Conservation (phyloP, 169 alveolate species). For the Plasmodium relictum region DNA sequence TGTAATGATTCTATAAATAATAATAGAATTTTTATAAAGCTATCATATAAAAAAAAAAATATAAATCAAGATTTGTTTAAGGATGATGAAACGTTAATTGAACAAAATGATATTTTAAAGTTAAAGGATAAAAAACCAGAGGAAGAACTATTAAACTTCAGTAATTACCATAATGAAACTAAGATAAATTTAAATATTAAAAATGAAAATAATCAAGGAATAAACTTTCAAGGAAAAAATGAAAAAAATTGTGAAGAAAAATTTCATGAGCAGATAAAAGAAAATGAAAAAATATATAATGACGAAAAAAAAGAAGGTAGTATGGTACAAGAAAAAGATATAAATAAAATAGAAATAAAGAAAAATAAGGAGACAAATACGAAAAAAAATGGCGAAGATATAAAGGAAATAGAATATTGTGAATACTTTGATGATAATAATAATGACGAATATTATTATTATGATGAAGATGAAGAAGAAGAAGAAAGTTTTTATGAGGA, state of each 20-base stretch:
- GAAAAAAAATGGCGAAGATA: neutral
- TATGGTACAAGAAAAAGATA: no score
- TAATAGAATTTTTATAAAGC: conserved; percentile 23
- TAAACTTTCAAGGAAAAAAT: neutral
- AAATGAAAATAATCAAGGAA: neutral
- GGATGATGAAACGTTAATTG: no score
- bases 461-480: neutral
- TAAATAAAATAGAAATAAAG: no score
- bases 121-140: neutral
- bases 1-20: conserved; percentile 21
- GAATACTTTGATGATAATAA: neutral
- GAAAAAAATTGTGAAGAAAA: neutral
- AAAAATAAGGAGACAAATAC: neutral
- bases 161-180: neutral
- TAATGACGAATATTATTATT: neutral
- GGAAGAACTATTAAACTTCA: neutral
- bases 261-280: neutral
- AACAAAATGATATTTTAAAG: no score
- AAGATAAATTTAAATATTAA: neutral
- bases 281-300: no score
- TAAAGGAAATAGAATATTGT: neutral
- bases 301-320: neutral
- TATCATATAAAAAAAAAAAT: no score
- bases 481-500: neutral
- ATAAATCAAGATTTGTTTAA: no score